phyloP scores from a whole-genome alignment of 73 alveolate species.

The Breviolum minutum region DNA sequence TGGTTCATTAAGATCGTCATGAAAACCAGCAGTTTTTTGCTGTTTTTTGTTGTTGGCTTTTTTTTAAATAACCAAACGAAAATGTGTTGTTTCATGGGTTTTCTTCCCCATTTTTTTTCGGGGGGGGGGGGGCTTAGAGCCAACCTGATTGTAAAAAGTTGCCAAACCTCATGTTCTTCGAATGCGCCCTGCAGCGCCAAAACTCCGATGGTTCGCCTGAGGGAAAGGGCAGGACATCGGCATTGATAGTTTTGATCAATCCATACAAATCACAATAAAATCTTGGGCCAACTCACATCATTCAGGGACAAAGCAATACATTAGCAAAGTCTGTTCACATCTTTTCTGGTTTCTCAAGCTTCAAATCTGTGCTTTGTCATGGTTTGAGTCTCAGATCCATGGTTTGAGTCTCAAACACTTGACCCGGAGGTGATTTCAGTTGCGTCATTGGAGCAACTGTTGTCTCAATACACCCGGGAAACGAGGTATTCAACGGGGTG shows the following conservation, averaged over 20 bases:
- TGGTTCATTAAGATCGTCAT: too few species aligned
- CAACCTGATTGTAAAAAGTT: too few species aligned
- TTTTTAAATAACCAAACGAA: too few species aligned
- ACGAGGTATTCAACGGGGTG: neutral
- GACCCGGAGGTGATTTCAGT: slow-evolving; percentile 35
- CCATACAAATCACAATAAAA: neutral
- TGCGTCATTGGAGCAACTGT: slow-evolving; percentile 17
- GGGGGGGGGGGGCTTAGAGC: too few species aligned
- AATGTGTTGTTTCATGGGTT: too few species aligned
- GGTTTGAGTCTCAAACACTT: neutral
- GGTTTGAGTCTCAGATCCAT: too few species aligned
- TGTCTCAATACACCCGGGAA: neutral
- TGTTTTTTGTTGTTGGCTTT: too few species aligned
- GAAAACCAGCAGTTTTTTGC: too few species aligned
- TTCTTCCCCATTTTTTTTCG: too few species aligned
- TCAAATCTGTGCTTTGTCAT: too few species aligned
- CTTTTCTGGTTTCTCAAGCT: too few species aligned
- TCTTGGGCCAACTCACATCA: neutral
- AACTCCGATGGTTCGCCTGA: slow-evolving; percentile 71
- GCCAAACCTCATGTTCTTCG: slow-evolving; percentile 92
- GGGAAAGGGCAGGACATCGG: neutral
- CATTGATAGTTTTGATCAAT: neutral
- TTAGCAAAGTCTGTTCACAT: too few species aligned
- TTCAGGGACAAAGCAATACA: neutral
- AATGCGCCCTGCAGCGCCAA: slow-evolving; percentile 95